phyloP scores from a whole-genome alignment of 345 rosid genomes.

The Aquilaria yunnanensis region DNA sequence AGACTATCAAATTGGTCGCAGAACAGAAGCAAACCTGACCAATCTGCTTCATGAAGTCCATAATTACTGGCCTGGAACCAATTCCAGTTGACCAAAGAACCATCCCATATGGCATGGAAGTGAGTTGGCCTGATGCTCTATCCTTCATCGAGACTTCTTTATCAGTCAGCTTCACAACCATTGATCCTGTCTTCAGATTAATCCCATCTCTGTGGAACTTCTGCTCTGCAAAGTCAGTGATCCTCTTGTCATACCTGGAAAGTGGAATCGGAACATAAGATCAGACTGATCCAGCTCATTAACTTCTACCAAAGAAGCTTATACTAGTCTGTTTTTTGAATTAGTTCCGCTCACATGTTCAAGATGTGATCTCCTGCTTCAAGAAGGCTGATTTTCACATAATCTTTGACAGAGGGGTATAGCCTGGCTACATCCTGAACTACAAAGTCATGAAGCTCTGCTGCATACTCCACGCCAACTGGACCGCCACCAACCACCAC shows the following conservation, averaged over 20 bases:
- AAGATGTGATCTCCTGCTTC: slow-evolving; percentile 79
- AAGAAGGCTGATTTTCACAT: slow-evolving; percentile 58
- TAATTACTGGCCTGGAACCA: slow-evolving; percentile 58
- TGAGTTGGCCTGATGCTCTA: slow-evolving; percentile 32
- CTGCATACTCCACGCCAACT: slow-evolving; percentile 84
- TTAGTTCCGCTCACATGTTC: slow-evolving; percentile 45
- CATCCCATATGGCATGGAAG: slow-evolving; percentile 65
- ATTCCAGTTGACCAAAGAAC: slow-evolving; percentile 90
- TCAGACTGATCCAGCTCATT: too few species aligned
- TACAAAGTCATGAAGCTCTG: slow-evolving; percentile 73
- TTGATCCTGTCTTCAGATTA: slow-evolving; percentile 56
- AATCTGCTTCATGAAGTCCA: slow-evolving; percentile 70
- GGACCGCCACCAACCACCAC: slow-evolving; percentile 94
- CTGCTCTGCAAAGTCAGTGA: slow-evolving; percentile 51
- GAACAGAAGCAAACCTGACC: slow-evolving; percentile 43
- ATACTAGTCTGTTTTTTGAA: background rate
- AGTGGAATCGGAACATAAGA: background rate
- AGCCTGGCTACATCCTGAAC: slow-evolving; percentile 53
- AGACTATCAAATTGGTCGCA: background rate
- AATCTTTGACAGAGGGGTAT: slow-evolving; percentile 47
- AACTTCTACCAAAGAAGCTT: background rate
- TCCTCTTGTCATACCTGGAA: slow-evolving; percentile 72
- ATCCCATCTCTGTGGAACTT: slow-evolving; percentile 71
- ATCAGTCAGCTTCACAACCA: slow-evolving; percentile 56
- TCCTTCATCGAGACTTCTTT: slow-evolving; percentile 59